phyloP scores from a whole-genome alignment of 768 basidiomycete species.

The Hygrocybe punicea region DNA sequence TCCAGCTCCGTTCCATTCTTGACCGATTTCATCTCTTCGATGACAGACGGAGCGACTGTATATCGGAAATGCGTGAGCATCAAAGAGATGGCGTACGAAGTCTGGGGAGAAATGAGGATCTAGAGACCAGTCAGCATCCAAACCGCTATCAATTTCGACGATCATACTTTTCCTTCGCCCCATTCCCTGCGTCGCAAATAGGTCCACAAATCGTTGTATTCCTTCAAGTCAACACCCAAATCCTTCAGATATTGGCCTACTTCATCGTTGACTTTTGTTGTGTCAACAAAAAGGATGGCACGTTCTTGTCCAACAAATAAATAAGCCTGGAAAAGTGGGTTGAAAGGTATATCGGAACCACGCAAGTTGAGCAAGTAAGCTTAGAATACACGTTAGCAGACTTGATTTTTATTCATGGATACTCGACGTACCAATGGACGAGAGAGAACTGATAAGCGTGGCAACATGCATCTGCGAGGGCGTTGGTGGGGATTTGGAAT shows the following conservation, averaged over 20 bases:
- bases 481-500: slow-evolving; percentile 59
- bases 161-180: slow-evolving; percentile 69
- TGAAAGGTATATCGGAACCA: slow-evolving; percentile 86
- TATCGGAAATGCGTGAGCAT: slow-evolving; percentile 83
- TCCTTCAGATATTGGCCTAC: slow-evolving; percentile 55
- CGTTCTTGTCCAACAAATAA: slow-evolving; percentile 63
- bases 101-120: slow-evolving; percentile 68
- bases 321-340: slow-evolving; percentile 89
- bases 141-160: slow-evolving; percentile 1
- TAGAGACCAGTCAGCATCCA: slow-evolving; percentile 19
- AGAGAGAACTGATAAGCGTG: slow-evolving; percentile 64
- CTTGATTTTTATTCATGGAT: neutral
- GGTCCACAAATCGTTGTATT: slow-evolving; percentile 77
- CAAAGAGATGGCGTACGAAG: slow-evolving; percentile 78
- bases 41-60: slow-evolving; percentile 63
- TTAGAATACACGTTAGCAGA: slow-evolving; percentile 24
- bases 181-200: slow-evolving; percentile 72
- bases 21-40: slow-evolving; percentile 77
- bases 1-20: slow-evolving; percentile 88
- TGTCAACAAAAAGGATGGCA: slow-evolving; percentile 76
- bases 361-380: slow-evolving; percentile 89
- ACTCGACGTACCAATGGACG: slow-evolving; percentile 58
- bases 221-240: slow-evolving; percentile 54
- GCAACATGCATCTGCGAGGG: slow-evolving; percentile 61
- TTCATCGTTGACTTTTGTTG: slow-evolving; percentile 56